A percentile compares a stretch with the other conserved stretches of the same genome.
These are phyloP conservation scores for Antarctomyces pellizariae DNA, from an alignment of 495 filamentous ascomycete genomes.

Conservation along the genomic window DNA sequence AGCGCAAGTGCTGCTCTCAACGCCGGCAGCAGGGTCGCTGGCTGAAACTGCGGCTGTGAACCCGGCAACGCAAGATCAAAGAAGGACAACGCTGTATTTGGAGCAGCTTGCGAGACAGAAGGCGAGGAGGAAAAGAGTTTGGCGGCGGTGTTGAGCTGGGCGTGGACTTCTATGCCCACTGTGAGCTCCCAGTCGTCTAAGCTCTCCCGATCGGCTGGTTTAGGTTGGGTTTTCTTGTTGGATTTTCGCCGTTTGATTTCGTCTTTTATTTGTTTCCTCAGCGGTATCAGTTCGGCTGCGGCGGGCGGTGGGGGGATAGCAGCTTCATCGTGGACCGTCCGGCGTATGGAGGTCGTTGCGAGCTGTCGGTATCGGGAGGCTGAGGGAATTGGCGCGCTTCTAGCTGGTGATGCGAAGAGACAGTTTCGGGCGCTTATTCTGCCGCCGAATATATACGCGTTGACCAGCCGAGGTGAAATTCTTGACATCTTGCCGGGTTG, in stretches of 20 bases:
- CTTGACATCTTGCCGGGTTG: too few species aligned
- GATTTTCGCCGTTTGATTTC: conserved; percentile 31
- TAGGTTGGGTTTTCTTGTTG: conserved; percentile 13
- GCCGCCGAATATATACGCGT: conserved; percentile 21
- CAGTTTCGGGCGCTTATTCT: conserved; percentile 19
- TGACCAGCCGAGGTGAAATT: too few species aligned
- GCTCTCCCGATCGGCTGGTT: conserved; percentile 22
- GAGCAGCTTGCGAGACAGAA: conserved; percentile 40
- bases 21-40: conserved; percentile 64
- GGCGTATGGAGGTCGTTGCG: too few species aligned
- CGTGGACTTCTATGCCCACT: conserved; percentile 91
- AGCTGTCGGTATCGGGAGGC: conserved; percentile 3
- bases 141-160: conserved; percentile 64
- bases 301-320: conserved; percentile 1
- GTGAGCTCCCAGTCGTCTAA: conserved; percentile 65
- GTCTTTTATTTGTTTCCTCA: conserved; percentile 56
- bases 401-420: conserved; percentile 8
- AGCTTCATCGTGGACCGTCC: too few species aligned
- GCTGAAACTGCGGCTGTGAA: conserved; percentile 68
- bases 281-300: conserved; percentile 18
- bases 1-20: conserved; percentile 73
- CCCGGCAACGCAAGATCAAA: conserved; percentile 86
- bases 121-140: conserved; percentile 70
- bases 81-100: conserved; percentile 67
- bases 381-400: conserved; percentile 1